Evolutionary conservation across 257 asterid species (phyloP).

Genomic region (Forsythia viridissima): DNA sequence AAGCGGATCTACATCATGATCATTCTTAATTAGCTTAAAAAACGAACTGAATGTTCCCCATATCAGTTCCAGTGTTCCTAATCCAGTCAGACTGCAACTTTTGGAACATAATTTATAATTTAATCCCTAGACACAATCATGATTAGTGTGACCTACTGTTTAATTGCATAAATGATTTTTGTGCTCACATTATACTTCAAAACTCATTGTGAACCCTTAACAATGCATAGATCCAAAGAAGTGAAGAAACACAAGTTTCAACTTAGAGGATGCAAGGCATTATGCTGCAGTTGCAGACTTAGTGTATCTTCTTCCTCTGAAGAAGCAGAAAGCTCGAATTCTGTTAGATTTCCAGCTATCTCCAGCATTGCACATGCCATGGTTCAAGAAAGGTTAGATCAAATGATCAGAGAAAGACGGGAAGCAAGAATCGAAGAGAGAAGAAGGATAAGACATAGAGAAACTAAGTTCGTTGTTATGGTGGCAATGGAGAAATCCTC

Average conservation of each 20-base stretch:
- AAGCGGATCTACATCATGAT: conserved; percentile 37
- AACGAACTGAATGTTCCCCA: conserved; percentile 33
- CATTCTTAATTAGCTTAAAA: conserved; percentile 23
- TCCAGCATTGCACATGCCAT: conserved; percentile 76
- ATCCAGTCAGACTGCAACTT: conserved; percentile 39
- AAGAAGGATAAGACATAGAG: conserved; percentile 32
- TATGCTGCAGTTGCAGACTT: conserved; percentile 63
- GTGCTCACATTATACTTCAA: conserved; percentile 32
- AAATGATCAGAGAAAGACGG: conserved; percentile 55
- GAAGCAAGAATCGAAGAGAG: conserved; percentile 27
- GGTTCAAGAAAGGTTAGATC: conserved; percentile 75
- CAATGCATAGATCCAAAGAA: conserved; percentile 45
- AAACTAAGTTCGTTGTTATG: conserved; percentile 56
- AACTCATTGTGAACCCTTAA: conserved; percentile 31
- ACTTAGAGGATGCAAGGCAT: conserved; percentile 41
- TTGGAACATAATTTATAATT: conserved; percentile 25
- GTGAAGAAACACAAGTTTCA: conserved; percentile 51
- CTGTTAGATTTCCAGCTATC: conserved; percentile 39
- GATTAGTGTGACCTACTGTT: conserved; percentile 42
- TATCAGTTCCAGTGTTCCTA: conserved; percentile 31
- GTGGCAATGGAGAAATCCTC: conserved; percentile 77
- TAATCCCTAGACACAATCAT: conserved; percentile 57
- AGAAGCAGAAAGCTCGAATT: conserved; percentile 49
- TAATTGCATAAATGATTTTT: conserved; percentile 39
- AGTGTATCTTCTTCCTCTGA: conserved; percentile 60